Evolutionary conservation across 495 filamentous ascomycete species (phyloP).

Genomic region (Trichoderma parareesei): DNA sequence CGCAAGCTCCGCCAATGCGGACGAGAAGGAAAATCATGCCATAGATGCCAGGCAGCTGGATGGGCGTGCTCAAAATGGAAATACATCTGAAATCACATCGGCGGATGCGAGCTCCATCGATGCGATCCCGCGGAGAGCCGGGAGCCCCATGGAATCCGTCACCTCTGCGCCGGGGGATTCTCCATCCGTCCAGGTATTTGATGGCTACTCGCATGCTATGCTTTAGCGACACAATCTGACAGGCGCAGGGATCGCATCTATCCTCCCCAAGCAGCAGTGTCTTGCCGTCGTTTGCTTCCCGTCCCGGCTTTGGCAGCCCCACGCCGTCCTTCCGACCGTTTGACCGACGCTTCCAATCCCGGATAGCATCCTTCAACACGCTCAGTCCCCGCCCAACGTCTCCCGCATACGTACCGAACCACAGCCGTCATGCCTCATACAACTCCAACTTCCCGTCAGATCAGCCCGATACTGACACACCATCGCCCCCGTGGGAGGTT

Average conservation of each 20-base stretch:
- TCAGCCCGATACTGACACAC: conserved; percentile 53
- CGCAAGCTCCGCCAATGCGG: not conserved
- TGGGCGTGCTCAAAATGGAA: conserved; percentile 16
- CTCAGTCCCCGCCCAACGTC: conserved; percentile 63
- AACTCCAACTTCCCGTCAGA: conserved; percentile 49
- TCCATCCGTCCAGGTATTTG: conserved; percentile 74
- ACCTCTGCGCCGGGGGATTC: conserved; percentile 80
- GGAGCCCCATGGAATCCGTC: conserved; percentile 42
- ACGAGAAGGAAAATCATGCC: conserved; percentile 28
- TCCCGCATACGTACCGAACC: conserved; percentile 65
- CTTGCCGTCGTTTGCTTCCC: conserved; percentile 36
- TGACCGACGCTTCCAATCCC: conserved; percentile 86
- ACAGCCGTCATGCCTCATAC: conserved; percentile 71
- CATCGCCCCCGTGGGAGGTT: conserved; percentile 85
- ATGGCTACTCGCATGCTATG: not conserved
- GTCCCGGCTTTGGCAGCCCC: conserved; percentile 44
- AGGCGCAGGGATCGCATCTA: conserved; percentile 61
- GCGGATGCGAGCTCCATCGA: conserved; percentile 37
- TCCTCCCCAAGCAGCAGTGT: conserved; percentile 69
- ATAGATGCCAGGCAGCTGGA: conserved; percentile 18
- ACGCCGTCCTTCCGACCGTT: conserved; percentile 86
- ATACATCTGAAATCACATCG: conserved; percentile 34
- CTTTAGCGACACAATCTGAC: conserved; percentile 21
- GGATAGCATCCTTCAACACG: conserved; percentile 50
- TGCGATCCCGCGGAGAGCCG: conserved; percentile 29